phyloP scores from a whole-genome alignment of 495 filamentous ascomycete species.

The Neurospora africana region DNA sequence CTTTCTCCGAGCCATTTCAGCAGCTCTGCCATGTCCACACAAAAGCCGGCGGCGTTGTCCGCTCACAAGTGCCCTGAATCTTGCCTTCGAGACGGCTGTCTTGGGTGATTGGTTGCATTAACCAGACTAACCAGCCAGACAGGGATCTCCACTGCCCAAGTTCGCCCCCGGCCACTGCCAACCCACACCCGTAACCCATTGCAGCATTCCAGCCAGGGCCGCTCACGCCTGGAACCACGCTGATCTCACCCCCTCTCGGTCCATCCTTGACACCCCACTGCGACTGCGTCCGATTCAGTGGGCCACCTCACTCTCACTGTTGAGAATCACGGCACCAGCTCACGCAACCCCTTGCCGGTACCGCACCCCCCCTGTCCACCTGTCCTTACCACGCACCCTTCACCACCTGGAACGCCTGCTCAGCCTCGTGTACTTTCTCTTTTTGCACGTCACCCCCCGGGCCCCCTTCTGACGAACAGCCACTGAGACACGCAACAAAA shows the following conservation, averaged over 20 bases:
- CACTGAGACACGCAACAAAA: conserved; percentile 25
- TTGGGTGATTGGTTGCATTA: conserved; percentile 8
- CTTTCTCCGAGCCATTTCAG: conserved; percentile 12
- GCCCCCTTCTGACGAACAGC: conserved; percentile 10
- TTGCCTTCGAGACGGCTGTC: conserved; percentile 6
- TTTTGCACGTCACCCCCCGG: conserved; percentile 20
- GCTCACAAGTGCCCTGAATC: conserved; percentile 1
- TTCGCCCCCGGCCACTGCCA: conserved; percentile 7
- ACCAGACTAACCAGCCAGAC: neutral
- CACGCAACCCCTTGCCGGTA: neutral
- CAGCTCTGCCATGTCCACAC: neutral
- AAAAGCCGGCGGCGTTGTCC: conserved; percentile 16
- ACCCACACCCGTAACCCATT: conserved; percentile 1
- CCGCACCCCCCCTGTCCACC: neutral
- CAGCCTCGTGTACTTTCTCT: conserved; percentile 23
- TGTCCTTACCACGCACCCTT: conserved; percentile 6
- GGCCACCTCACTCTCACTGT: conserved; percentile 11
- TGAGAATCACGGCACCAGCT: neutral
- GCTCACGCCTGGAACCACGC: conserved; percentile 17
- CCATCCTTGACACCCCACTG: conserved; percentile 2
- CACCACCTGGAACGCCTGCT: conserved; percentile 23
- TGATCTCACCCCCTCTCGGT: conserved; percentile 12
- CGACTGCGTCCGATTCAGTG: conserved; percentile 19
- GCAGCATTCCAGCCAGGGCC: conserved; percentile 14
- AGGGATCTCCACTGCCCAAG: neutral